Evolutionary conservation across 176 grass and related monocot species (phyloP).

Genomic region (Avena insularis): DNA sequence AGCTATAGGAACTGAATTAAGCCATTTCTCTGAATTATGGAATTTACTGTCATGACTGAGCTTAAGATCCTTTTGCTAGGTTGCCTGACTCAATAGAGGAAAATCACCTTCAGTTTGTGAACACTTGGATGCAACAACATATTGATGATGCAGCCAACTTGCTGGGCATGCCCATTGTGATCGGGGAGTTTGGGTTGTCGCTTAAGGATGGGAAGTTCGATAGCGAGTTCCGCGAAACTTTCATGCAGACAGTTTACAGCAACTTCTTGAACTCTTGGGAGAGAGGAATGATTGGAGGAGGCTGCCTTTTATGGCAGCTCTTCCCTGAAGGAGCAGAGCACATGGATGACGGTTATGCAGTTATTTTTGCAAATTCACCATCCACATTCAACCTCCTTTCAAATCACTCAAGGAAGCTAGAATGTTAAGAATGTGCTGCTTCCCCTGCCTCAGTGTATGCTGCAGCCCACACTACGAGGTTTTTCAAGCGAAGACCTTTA

Average conservation of each 20-base stretch:
- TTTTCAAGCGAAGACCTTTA: conserved; percentile 20
- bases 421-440: conserved; percentile 29
- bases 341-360: conserved; percentile 90
- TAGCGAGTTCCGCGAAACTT: conserved; percentile 60
- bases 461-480: background rate
- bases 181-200: conserved; percentile 85
- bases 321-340: conserved; percentile 81
- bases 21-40: conserved; percentile 11
- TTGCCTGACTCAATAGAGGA: conserved; percentile 58
- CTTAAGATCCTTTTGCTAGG: conserved; percentile 50
- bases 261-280: conserved; percentile 59
- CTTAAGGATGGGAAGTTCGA: conserved; percentile 68
- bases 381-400: conserved; percentile 53
- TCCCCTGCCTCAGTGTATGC: background rate
- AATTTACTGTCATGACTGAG: conserved; percentile 2
- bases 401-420: conserved; percentile 58
- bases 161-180: conserved; percentile 73
- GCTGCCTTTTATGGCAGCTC: conserved; percentile 86
- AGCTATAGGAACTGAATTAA: background rate
- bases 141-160: conserved; percentile 70
- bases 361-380: conserved; percentile 67
- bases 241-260: conserved; percentile 66
- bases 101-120: conserved; percentile 68
- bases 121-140: conserved; percentile 79
- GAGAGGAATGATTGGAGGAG: conserved; percentile 65